Conservation (phyloP, 352 stramenopile genomes). For the Globisporangium mamillatum region DNA sequence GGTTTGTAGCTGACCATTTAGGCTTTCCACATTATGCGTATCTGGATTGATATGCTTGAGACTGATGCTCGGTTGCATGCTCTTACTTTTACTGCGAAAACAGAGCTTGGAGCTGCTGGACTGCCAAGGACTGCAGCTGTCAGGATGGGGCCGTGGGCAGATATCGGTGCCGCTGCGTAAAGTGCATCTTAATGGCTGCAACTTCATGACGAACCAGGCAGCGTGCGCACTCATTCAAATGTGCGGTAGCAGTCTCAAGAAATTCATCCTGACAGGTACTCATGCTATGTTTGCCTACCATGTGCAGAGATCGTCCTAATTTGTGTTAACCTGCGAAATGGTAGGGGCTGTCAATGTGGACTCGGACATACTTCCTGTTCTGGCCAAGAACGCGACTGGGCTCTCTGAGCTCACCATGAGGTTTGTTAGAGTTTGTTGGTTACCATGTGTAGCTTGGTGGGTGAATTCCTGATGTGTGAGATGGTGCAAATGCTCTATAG, state of each 20-base stretch:
- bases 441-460: not conserved
- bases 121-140: conserved; percentile 37
- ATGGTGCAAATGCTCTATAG: conserved; percentile 13
- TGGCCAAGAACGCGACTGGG: conserved; percentile 27
- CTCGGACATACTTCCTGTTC: conserved; percentile 37
- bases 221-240: conserved; percentile 34
- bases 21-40: not conserved
- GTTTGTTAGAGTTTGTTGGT: conserved; percentile 19
- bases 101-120: conserved; percentile 62
- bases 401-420: conserved; percentile 54
- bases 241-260: conserved; percentile 34
- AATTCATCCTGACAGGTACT: conserved; percentile 46
- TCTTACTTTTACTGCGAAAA: not conserved
- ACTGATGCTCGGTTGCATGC: too few relatives aligned
- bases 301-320: not conserved
- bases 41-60: too few relatives aligned
- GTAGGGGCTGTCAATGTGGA: conserved; percentile 40
- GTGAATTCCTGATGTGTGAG: not conserved
- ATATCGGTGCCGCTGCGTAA: conserved; percentile 27
- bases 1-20: conserved; percentile 15
- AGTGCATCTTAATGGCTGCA: conserved; percentile 51
- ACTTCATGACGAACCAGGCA: conserved; percentile 43
- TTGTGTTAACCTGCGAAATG: too few relatives aligned
- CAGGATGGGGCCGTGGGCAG: conserved; percentile 28
- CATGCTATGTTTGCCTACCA: not conserved